phyloP scores from a whole-genome alignment of 2,329 filamentous ascomycete species.

The Ophiostoma australiae region DNA sequence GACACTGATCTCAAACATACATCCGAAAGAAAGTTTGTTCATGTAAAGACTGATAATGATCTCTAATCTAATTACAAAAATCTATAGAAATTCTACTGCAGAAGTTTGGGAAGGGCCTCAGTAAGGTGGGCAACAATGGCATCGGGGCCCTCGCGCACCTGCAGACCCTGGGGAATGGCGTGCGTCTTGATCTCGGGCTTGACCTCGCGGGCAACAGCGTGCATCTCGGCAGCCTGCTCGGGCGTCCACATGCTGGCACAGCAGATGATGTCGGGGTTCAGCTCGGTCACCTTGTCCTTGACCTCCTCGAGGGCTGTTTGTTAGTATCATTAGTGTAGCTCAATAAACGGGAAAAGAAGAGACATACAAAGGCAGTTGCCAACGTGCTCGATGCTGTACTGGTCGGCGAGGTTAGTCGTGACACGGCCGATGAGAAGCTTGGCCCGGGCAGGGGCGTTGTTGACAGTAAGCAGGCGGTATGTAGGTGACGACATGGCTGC shows the following conservation, averaged over 20 bases:
- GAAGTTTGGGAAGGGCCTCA: constrained; percentile 34
- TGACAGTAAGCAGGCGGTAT: constrained; percentile 61
- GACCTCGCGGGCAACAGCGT: constrained; percentile 40
- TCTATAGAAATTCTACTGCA: not conserved
- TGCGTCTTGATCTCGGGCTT: constrained; percentile 47
- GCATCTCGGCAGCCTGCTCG: constrained; percentile 45
- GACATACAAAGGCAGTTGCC: constrained; percentile 57
- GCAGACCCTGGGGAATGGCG: constrained; percentile 50
- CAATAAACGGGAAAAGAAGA: not conserved
- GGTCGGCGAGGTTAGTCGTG: constrained; percentile 56
- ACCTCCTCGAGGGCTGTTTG: constrained; percentile 51
- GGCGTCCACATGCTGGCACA: constrained; percentile 53
- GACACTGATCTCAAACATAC: too few species aligned
- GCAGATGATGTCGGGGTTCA: constrained; percentile 40
- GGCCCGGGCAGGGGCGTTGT: constrained; percentile 61
- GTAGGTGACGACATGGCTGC: constrained; percentile 11
- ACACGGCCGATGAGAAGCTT: constrained; percentile 58
- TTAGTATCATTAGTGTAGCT: not conserved
- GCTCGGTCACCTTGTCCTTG: constrained; percentile 30
- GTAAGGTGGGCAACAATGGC: constrained; percentile 50
- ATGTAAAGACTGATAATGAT: too few species aligned
- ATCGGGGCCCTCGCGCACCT: constrained; percentile 50
- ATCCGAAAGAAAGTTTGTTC: too few species aligned
- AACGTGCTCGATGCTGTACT: constrained; percentile 58
- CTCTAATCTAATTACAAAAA: too few species aligned